Evolutionary conservation across 2,329 filamentous ascomycete species (phyloP), one percentile per base, ranked within the genome.

Genomic region (Phaeoacremonium minimum): DNA sequence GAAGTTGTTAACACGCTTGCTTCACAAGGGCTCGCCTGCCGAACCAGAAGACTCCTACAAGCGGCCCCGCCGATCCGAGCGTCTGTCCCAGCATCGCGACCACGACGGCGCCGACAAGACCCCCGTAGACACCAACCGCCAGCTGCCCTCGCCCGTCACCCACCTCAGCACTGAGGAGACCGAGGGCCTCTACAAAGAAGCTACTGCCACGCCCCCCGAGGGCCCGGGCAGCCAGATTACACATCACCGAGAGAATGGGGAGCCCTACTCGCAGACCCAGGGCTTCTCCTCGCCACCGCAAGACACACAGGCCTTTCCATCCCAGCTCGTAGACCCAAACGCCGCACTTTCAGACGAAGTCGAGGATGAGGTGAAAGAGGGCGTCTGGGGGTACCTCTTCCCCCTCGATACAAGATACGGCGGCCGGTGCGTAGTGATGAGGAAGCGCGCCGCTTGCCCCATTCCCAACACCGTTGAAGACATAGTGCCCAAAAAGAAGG

Each of bases 341-440:
- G 68, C 77, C 40, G 75, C 78, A 17, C 74, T 91, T 32, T 82
- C 82, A 9, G 86, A 90, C 45, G 88, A 95, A 38, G 86, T 94
- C 4, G 78, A 90, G 44, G 86, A 95, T 55, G 89, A 95, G 63
- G 78, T 70, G 43, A 73, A 77, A 31, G 86, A 95, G 57, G 88
- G 88, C 7, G 88, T 97, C 2, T 98, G 93, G 93, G 94, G 94
- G 11, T 98, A 97, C 53, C 70, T 98, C 5, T 78, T 95, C 36
- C 88, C 91, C 3, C 66, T 95, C 16, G 83, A 91, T 53, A 73
- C 76, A 35, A 77, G 76, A 45, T 80, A 83, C 36, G 83, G 60
- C 29, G 80, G 61, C 64, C 85, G 58, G 61, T 95, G 63, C 31
- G 53, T 78, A 15, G 85, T 94, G 7, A 60, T 98, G 58, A 84